Evolutionary conservation across 2,329 filamentous ascomycete species (phyloP).

Genomic region (Scedosporium boydii): DNA sequence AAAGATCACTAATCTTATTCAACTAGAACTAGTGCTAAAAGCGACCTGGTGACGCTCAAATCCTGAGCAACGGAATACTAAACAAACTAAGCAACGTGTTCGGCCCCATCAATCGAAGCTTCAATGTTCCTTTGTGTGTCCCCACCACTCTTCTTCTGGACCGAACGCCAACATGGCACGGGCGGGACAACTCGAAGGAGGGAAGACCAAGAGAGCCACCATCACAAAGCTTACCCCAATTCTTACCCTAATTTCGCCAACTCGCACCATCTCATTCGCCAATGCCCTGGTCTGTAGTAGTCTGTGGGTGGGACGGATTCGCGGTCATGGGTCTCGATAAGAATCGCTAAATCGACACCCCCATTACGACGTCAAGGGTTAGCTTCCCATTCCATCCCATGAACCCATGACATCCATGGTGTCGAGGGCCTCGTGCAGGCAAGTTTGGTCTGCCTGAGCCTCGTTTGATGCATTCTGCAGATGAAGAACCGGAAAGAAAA

Average conservation of each 20-base stretch:
- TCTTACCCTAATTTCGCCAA: conserved; percentile 1
- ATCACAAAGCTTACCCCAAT: conserved; percentile 3
- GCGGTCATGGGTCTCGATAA: not conserved
- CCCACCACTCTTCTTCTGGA: not conserved
- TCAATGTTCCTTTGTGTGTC: not conserved
- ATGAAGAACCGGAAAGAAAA: not conserved
- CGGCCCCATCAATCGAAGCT: no score
- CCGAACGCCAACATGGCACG: not conserved
- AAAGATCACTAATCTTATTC: no score
- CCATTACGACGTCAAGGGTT: not conserved
- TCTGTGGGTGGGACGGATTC: not conserved
- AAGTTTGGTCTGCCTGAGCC: not conserved
- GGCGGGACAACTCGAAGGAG: not conserved
- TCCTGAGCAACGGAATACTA: no score
- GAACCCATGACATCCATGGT: not conserved
- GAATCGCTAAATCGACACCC: not conserved
- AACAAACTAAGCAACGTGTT: no score
- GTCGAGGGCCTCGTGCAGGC: not conserved
- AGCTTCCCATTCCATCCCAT: not conserved
- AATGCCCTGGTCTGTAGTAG: not conserved
- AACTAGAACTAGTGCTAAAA: no score
- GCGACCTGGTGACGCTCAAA: not conserved
- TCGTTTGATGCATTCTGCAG: not conserved
- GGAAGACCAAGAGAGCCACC: not conserved
- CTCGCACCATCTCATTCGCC: not conserved